Percentiles rank a stretch among this genome's conserved stretches.
Evolutionary conservation across 164 flowering plant species (phyloP).

Genomic region (Annona cherimola): DNA sequence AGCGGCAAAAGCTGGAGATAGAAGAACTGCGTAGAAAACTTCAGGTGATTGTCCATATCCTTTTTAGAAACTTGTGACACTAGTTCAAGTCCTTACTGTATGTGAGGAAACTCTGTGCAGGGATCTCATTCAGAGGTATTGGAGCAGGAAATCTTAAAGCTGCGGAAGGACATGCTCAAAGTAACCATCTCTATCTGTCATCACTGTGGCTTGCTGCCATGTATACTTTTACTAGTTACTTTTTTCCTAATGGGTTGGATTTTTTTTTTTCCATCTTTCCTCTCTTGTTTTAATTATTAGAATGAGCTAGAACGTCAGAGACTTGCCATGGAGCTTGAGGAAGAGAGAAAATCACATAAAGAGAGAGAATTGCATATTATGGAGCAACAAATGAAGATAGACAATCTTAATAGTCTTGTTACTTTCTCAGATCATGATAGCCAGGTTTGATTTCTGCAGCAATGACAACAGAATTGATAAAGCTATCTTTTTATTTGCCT

Average conservation of each 20-base stretch:
- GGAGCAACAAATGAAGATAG: slow-evolving; percentile 67
- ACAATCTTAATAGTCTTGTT: slow-evolving; percentile 47
- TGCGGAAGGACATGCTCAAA: slow-evolving; percentile 92
- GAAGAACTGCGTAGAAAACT: slow-evolving; percentile 83
- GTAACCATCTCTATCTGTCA: slow-evolving; percentile 25
- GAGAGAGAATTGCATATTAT: slow-evolving; percentile 54
- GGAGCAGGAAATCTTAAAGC: slow-evolving; percentile 84
- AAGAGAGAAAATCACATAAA: slow-evolving; percentile 77
- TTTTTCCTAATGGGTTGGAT: background rate
- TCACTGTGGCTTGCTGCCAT: background rate
- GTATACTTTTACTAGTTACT: background rate
- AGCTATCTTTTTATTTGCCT: background rate
- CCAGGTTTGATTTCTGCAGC: slow-evolving; percentile 37
- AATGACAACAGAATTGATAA: background rate
- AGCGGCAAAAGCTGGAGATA: slow-evolving; percentile 89
- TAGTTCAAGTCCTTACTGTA: slow-evolving; percentile 3
- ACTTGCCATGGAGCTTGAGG: slow-evolving; percentile 83
- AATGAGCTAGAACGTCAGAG: slow-evolving; percentile 84
- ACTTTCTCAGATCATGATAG: slow-evolving; percentile 39
- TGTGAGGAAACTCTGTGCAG: slow-evolving; percentile 25
- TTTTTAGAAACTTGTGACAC: slow-evolving; percentile 4
- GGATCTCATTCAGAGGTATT: slow-evolving; percentile 85
- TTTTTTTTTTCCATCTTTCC: background rate
- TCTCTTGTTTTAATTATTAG: slow-evolving; percentile 27
- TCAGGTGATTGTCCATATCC: slow-evolving; percentile 45